A percentile compares a stretch with the other conserved stretches of the same genome.
These are phyloP conservation scores for Articulospora tetracladia DNA, from an alignment of 495 filamentous ascomycete species.

Conservation along the genomic window DNA sequence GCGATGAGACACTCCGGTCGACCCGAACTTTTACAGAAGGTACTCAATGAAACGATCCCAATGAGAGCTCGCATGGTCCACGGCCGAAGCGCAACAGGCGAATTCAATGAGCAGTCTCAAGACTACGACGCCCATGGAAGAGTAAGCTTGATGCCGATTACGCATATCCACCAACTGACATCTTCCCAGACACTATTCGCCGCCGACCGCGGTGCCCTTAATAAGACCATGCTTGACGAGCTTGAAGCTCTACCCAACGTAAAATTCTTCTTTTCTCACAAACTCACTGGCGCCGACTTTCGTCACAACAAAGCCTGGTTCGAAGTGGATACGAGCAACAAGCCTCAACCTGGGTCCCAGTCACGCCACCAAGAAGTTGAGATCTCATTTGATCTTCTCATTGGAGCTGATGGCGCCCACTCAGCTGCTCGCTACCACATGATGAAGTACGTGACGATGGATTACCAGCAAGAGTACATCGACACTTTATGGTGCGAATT, in stretches of 20 bases:
- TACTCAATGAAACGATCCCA: conserved; percentile 76
- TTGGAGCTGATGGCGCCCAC: conserved; percentile 96
- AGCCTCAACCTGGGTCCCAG: not conserved
- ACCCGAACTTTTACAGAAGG: conserved; percentile 62
- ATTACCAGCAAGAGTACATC: conserved; percentile 94
- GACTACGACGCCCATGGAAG: conserved; percentile 87
- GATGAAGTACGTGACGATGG: conserved; percentile 87
- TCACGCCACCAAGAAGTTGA: conserved; percentile 44
- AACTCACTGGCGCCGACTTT: conserved; percentile 85
- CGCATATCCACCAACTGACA: conserved; percentile 2
- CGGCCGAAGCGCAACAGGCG: conserved; percentile 56
- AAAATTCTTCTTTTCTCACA: conserved; percentile 86
- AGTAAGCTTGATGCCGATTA: conserved; percentile 40
- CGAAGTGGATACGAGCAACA: conserved; percentile 40
- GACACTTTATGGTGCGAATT: conserved; percentile 98
- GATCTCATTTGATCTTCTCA: conserved; percentile 81
- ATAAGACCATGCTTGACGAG: conserved; percentile 81
- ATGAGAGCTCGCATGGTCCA: conserved; percentile 99
- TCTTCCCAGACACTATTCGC: conserved; percentile 41
- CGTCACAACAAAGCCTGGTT: conserved; percentile 80
- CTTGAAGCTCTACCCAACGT: conserved; percentile 82
- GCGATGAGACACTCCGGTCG: conserved; percentile 67
- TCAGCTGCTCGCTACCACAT: conserved; percentile 84
- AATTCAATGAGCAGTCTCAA: conserved; percentile 74
- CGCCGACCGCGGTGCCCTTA: conserved; percentile 74